Evolutionary conservation across 2,329 filamentous ascomycete species (phyloP), one percentile per base, ranked within the genome.

Genomic region (Fusarium bactridioides): DNA sequence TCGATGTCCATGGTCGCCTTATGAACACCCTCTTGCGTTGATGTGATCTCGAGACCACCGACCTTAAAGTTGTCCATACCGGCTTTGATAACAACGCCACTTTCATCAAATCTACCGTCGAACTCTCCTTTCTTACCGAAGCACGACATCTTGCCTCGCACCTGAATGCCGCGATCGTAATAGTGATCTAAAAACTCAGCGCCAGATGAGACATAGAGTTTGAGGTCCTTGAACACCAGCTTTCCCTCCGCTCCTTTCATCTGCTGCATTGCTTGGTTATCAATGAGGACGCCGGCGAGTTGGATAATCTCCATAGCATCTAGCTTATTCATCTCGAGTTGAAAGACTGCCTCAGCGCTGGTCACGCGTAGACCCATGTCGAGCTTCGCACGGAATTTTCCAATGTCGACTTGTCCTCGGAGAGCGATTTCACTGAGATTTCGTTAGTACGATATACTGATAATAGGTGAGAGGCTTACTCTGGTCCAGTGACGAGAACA

Each of bases 391-490:
- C 41, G 1, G 16, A 25, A 44, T 7, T 5, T 44, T 5, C 41
- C 41, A 12, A 44, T 44, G 2, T 44, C 23, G 0, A 44, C 41
- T 23, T 44, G 41, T 44, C 41, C 41, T 8, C 41, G 41, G n/a
- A 44, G 16, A 44, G 23, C 23, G 7, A 44, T 25, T 8, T 44
- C 41, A 19, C 41, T 44, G 16, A 12, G 1, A 0, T 25, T 9
- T 44, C 5, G 10, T 44, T 25, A 44, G 4, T 0, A 18, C 5
- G 3, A 3, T 43, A 10, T 13, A 16, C 13, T 16, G 3, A 16
- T 12, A 43, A 0, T 7, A 3, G 7, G n/a, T 9, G 7, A 4
- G 41, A 25, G n/a, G 1, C 41, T 18, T 44, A 44, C 41, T 44
- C 41, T 44, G 23, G 41, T 44, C 41, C 41, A 19, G 23, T 44